A percentile compares a stretch with the other conserved stretches of the same genome.
phyloP scores from a whole-genome alignment of 176 grass and related monocot species.

The Eragrostis curvula region DNA sequence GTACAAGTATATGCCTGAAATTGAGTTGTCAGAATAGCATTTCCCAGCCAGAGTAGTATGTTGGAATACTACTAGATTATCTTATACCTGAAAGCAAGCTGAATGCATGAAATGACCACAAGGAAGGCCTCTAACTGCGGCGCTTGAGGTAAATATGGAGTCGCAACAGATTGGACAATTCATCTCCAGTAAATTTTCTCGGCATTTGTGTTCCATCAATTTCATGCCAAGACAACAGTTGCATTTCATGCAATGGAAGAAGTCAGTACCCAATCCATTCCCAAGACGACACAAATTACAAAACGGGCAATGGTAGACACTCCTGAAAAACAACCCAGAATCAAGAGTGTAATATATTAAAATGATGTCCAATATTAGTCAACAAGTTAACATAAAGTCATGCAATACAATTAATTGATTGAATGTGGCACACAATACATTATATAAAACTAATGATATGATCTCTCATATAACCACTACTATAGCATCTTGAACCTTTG shows the following conservation, averaged over 20 bases:
- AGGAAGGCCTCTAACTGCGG: conserved; percentile 71
- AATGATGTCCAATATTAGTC: conserved; percentile 4
- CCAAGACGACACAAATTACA: conserved; percentile 94
- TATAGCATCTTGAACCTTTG: not conserved
- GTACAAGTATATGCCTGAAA: conserved; percentile 83
- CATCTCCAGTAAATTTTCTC: conserved; percentile 81
- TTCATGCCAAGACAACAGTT: conserved; percentile 90
- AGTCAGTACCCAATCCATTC: conserved; percentile 75
- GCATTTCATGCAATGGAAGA: conserved; percentile 98
- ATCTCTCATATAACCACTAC: not conserved
- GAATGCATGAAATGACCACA: conserved; percentile 99
- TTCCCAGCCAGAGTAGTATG: not conserved
- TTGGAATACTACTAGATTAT: not conserved
- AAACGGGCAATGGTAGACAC: conserved; percentile 88
- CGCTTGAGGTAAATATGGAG: conserved; percentile 86
- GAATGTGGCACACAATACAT: not conserved
- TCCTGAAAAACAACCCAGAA: conserved; percentile 47
- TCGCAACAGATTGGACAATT: conserved; percentile 93
- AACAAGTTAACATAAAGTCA: conserved; percentile 16
- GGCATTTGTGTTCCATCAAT: conserved; percentile 78
- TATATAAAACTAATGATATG: not conserved
- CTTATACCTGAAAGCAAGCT: conserved; percentile 87
- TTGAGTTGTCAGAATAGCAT: conserved; percentile 22
- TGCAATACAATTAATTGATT: conserved; percentile 8
- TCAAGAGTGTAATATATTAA: conserved; percentile 35